A percentile compares a stretch with the other conserved stretches of the same genome.
These are phyloP conservation scores for Beauveria sp. DNA, from an alignment of 2,329 filamentous ascomycete species.

Conservation along the genomic window DNA sequence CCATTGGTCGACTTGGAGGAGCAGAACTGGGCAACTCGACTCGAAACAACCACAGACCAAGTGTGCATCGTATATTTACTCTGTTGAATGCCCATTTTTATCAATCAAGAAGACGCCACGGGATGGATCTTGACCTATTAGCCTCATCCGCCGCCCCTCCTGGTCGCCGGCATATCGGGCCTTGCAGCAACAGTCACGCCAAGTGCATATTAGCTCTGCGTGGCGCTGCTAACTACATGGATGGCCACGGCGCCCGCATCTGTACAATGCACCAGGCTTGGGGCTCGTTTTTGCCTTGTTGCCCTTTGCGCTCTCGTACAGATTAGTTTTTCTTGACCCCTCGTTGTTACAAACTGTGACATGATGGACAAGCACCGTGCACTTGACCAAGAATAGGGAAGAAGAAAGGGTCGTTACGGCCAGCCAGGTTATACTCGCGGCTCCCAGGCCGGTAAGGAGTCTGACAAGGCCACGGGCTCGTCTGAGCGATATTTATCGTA, in stretches of 20 bases:
- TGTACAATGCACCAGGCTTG: neutral
- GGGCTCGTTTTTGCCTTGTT: neutral
- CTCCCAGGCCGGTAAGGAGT: too few relatives aligned
- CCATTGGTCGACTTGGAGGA: neutral
- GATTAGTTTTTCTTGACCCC: too few relatives aligned
- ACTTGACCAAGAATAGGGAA: too few relatives aligned
- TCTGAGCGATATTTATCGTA: neutral
- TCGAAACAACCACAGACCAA: neutral
- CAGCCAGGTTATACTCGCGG: too few relatives aligned
- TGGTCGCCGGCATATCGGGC: neutral
- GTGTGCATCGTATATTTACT: neutral
- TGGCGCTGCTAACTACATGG: slow-evolving; percentile 6
- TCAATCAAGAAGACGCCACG: neutral
- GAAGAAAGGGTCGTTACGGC: too few relatives aligned
- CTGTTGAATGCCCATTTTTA: too few relatives aligned
- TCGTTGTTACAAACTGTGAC: too few relatives aligned
- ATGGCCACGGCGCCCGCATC: neutral
- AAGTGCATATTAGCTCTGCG: neutral
- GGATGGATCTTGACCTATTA: neutral
- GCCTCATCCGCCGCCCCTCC: neutral
- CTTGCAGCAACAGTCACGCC: neutral
- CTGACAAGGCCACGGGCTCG: too few relatives aligned
- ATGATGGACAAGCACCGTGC: too few relatives aligned
- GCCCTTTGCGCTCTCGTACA: neutral
- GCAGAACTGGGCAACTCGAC: neutral